Conservation (phyloP, 2,329 filamentous ascomycete genomes). For the Tolypocladium guangdongense region DNA sequence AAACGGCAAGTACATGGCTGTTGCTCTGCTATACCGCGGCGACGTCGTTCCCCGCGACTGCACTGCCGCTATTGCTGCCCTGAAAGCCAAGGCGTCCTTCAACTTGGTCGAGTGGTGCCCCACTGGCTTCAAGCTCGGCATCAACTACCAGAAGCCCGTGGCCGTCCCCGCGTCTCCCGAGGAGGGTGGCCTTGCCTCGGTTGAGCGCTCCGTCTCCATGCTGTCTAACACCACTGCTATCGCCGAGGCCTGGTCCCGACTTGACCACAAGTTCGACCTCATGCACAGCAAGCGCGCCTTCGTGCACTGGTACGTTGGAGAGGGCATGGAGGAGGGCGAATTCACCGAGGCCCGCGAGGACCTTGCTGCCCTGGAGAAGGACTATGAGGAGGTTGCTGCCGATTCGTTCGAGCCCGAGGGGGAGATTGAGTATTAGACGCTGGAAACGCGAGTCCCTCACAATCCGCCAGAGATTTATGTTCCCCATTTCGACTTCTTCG, state of each 20-base stretch:
- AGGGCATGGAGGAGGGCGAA: slow-evolving; percentile 88
- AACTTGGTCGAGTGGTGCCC: slow-evolving; percentile 69
- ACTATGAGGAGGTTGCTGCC: slow-evolving; percentile 75
- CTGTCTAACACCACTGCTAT: slow-evolving; percentile 67
- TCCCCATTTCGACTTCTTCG: too few relatives aligned
- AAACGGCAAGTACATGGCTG: slow-evolving; percentile 69
- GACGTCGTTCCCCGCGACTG: slow-evolving; percentile 62
- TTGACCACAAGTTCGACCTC: slow-evolving; percentile 66
- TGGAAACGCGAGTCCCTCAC: not conserved
- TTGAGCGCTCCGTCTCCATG: slow-evolving; percentile 57
- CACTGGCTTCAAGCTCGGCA: slow-evolving; percentile 65
- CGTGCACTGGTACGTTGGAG: slow-evolving; percentile 73
- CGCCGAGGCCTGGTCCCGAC: slow-evolving; percentile 60
- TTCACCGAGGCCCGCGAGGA: slow-evolving; percentile 83
- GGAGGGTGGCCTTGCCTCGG: slow-evolving; percentile 49
- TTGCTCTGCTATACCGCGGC: slow-evolving; percentile 60
- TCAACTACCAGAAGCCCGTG: slow-evolving; percentile 62
- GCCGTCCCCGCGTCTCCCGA: slow-evolving; percentile 41
- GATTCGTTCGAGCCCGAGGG: slow-evolving; percentile 58
- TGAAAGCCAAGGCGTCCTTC: slow-evolving; percentile 63
- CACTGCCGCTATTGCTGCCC: slow-evolving; percentile 51
- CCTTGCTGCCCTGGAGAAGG: slow-evolving; percentile 73
- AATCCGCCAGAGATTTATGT: not conserved
- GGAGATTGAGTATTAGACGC: slow-evolving; percentile 63
- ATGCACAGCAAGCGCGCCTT: slow-evolving; percentile 73